Conservation (phyloP, 768 basidiomycete species). For the Tephrocybe rancida region DNA sequence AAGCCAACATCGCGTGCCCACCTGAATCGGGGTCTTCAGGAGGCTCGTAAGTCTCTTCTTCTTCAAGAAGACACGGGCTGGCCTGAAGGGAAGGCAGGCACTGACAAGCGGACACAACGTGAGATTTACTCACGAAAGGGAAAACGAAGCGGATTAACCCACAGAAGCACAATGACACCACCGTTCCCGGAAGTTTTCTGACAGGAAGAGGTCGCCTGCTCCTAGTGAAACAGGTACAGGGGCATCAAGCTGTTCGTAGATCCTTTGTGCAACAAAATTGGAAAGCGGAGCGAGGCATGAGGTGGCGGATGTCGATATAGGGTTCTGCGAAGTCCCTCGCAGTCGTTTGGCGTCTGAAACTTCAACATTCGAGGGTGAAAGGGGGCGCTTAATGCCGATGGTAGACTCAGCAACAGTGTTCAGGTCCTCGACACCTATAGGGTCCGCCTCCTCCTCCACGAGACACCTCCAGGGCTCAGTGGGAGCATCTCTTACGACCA, state of each 20-base stretch:
- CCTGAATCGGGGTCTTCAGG: constrained; percentile 88
- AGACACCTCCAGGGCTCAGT: constrained; percentile 56
- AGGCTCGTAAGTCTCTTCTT: constrained; percentile 84
- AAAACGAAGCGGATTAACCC: constrained; percentile 20
- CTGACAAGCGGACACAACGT: constrained; percentile 34
- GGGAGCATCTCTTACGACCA: constrained; percentile 59
- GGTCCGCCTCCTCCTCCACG: constrained; percentile 29
- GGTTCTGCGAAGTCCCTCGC: constrained; percentile 26
- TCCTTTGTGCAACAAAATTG: constrained; percentile 45
- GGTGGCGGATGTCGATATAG: constrained; percentile 16
- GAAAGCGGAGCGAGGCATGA: constrained; percentile 60
- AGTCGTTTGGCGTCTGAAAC: constrained; percentile 39
- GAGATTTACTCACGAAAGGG: constrained; percentile 6
- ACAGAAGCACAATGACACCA: constrained; percentile 79
- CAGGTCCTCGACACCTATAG: constrained; percentile 28
- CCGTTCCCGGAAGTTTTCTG: constrained; percentile 70
- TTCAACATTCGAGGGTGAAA: constrained; percentile 38
- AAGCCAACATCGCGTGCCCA: constrained; percentile 23
- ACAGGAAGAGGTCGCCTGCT: constrained; percentile 75
- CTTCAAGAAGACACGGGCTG: constrained; percentile 65
- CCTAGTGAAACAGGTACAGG: constrained; percentile 39
- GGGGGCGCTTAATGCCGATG: constrained; percentile 52
- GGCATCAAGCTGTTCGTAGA: constrained; percentile 36
- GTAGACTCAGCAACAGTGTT: constrained; percentile 16
- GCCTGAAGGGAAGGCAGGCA: constrained; percentile 58